Evolutionary conservation across 495 filamentous ascomycete genomes (phyloP).

Genomic region (Podospora tetraspora): DNA sequence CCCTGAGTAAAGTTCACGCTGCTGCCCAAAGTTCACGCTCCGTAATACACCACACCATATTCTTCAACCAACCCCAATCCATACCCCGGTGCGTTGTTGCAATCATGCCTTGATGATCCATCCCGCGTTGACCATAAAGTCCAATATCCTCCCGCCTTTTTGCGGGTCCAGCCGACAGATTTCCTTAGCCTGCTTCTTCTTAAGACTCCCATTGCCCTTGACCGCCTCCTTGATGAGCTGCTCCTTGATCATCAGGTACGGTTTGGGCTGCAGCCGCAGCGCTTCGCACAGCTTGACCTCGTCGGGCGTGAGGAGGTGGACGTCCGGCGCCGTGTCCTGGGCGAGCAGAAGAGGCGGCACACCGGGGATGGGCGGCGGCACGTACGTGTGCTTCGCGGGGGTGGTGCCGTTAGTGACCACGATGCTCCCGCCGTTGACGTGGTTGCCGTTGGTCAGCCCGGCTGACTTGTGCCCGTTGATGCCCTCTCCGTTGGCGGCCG

Average conservation of each 20-base stretch:
- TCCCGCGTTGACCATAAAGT: slow-evolving; percentile 88
- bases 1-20: not conserved
- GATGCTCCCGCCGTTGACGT: slow-evolving; percentile 39
- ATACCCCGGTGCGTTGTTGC: not conserved
- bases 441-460: slow-evolving; percentile 27
- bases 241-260: slow-evolving; percentile 92
- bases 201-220: slow-evolving; percentile 77
- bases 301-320: slow-evolving; percentile 79
- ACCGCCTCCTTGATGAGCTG: slow-evolving; percentile 79
- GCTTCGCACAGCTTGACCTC: slow-evolving; percentile 81
- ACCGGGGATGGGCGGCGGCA: slow-evolving; percentile 46
- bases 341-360: slow-evolving; percentile 63
- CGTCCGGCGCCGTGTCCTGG: slow-evolving; percentile 71
- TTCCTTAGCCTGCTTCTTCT: slow-evolving; percentile 81
- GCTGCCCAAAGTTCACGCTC: not conserved
- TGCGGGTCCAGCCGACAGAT: slow-evolving; percentile 48
- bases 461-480: slow-evolving; percentile 27
- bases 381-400: slow-evolving; percentile 36
- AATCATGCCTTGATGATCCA: slow-evolving; percentile 74
- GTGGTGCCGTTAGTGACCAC: slow-evolving; percentile 35
- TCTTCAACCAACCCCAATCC: not conserved
- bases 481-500: slow-evolving; percentile 14
- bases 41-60: not conserved
- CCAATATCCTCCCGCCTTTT: slow-evolving; percentile 67
- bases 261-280: slow-evolving; percentile 80